These are phyloP conservation scores for Candida sanyaensis DNA, from an alignment of 1,139 yeast species.

Conservation along the genomic window DNA sequence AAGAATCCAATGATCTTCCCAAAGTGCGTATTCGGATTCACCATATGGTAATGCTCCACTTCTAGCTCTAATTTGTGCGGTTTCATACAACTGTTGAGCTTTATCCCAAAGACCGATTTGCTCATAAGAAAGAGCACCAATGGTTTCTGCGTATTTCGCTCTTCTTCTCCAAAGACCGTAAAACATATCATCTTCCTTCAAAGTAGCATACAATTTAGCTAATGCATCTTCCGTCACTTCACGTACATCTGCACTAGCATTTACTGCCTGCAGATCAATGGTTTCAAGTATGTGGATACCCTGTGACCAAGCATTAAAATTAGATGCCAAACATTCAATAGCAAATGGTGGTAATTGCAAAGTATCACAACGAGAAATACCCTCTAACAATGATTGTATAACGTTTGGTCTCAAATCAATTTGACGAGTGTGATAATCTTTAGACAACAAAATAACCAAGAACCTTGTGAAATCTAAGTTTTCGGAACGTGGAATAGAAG, in stretches of 20 bases:
- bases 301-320: constrained; percentile 91
- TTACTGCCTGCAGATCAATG: constrained; percentile 64
- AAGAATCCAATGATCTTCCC: constrained; percentile 99
- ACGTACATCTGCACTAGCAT: constrained; percentile 71
- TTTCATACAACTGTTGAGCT: constrained; percentile 91
- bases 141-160: constrained; percentile 91
- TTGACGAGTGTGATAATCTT: constrained; percentile 90
- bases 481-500: constrained; percentile 74
- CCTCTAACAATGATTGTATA: constrained; percentile 79
- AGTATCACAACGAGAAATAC: constrained; percentile 70
- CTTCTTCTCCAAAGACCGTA: constrained; percentile 97
- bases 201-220: constrained; percentile 81
- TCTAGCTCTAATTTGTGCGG: constrained; percentile 97
- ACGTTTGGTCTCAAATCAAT: constrained; percentile 87
- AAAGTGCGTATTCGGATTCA: constrained; percentile 89
- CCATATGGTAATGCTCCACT: constrained; percentile 95
- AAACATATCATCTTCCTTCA: constrained; percentile 95
- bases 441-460: constrained; percentile 75
- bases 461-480: constrained; percentile 81
- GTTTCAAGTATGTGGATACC: constrained; percentile 81
- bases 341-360: constrained; percentile 93
- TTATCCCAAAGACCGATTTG: constrained; percentile 95
- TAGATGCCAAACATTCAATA: constrained; percentile 82
- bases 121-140: constrained; percentile 89
- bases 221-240: constrained; percentile 92